A percentile compares a stretch with the other conserved stretches of the same genome.
phyloP scores from a whole-genome alignment of 306 rosid species.

The Comarum palustre region DNA sequence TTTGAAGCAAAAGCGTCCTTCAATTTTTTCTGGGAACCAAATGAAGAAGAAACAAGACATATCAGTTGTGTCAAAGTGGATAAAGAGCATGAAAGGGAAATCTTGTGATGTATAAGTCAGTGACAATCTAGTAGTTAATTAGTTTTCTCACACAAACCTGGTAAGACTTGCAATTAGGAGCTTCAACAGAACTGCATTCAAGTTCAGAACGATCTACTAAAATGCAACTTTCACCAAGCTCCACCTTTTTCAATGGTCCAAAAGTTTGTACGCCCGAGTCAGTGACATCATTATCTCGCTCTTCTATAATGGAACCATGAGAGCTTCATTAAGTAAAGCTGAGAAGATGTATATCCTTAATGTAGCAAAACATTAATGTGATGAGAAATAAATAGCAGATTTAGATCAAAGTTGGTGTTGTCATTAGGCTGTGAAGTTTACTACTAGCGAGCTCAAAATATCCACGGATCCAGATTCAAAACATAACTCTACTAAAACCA shows the following conservation, averaged over 20 bases:
- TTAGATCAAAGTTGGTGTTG: not conserved
- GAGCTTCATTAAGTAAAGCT: not conserved
- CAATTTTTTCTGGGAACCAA: conserved; percentile 6
- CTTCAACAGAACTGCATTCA: conserved; percentile 11
- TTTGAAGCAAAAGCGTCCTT: conserved; percentile 10
- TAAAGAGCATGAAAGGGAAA: not conserved
- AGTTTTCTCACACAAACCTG: not conserved
- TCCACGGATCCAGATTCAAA: not conserved
- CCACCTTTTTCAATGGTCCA: not conserved
- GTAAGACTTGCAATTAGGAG: not conserved
- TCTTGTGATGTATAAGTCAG: too few relatives aligned
- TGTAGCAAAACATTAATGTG: not conserved
- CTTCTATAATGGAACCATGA: not conserved
- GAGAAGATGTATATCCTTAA: not conserved
- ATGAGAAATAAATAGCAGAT: not conserved
- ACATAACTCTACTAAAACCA: not conserved
- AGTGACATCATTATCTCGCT: not conserved
- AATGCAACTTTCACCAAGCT: conserved; percentile 19
- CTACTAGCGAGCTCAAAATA: not conserved
- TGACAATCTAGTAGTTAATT: not conserved
- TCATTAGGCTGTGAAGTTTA: not conserved
- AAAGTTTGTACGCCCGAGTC: not conserved
- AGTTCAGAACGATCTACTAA: not conserved
- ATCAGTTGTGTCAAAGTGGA: not conserved
- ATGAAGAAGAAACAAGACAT: not conserved